Evolutionary conservation across 305 asterid species (phyloP).

Genomic region (Solanum aculeatissimum): DNA sequence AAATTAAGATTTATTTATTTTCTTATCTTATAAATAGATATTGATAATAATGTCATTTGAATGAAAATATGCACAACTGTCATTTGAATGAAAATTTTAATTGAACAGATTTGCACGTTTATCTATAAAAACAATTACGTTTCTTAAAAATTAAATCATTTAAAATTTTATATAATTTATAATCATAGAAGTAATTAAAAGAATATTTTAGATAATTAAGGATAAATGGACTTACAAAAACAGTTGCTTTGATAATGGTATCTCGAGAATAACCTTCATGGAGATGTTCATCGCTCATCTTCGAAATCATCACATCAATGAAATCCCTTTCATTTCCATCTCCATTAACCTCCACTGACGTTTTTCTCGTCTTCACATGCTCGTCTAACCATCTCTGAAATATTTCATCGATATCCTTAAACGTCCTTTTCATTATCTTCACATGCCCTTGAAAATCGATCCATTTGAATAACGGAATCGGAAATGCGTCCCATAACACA

Average conservation of each 20-base stretch:
- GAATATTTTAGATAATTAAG: no score
- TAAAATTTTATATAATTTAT: no score
- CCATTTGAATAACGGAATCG: background rate
- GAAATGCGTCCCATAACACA: background rate
- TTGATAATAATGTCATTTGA: no score
- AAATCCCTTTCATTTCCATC: background rate
- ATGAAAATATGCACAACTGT: no score
- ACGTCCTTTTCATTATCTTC: background rate
- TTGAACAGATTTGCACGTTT: no score
- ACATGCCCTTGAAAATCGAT: background rate
- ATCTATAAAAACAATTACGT: no score
- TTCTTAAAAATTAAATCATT: no score
- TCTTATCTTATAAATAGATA: no score
- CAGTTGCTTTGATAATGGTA: background rate
- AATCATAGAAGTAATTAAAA: no score
- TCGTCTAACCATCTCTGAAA: background rate
- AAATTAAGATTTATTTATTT: background rate
- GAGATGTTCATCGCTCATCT: background rate
- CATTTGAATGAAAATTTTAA: no score
- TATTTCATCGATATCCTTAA: background rate
- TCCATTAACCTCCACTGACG: background rate
- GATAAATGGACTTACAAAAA: background rate
- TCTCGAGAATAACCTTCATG: background rate
- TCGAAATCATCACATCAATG: background rate
- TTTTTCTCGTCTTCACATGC: background rate